Evolutionary conservation across 441 rosid genomes (phyloP), one percentile per base, ranked within the genome.

Genomic region (Gossypium armourianum): DNA sequence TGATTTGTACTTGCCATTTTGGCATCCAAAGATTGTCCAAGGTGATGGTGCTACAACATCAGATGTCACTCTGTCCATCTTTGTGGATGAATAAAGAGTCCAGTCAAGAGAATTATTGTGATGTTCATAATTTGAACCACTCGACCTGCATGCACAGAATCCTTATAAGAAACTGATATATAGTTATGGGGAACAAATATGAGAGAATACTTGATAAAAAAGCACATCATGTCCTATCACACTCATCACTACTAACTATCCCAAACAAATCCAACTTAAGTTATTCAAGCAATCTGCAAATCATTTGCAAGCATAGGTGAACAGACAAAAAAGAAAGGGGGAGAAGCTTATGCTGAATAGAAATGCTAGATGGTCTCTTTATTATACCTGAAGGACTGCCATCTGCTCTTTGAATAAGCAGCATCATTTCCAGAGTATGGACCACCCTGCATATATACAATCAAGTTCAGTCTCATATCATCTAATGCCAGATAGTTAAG

Each of bases 41-140:
- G 97, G 77, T 57, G 99, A 94, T 62, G 99, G 99, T 8, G 97
- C 97, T 80, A 92, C 75, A 74, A 94, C 99, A 83, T 94, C 99
- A 73, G 86, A 79, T 13, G 91, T 86, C 65, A 81, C 81, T 72
- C 84, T 81, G 70, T 90, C 96, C 68, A 85, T 75, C 40, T 76
- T 82, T 16, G 80, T 78, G 19, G 87, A 78, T 8, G 96, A 82
- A 72, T 81, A 79, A 24, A 85, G 83, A 10, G 90, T 91, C 96
- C 98, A 92, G 82, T 92, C 97, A 64, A 87, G 72, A 20, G 94
- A 85, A 65, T 72, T 82, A 43, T 66, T 65, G 57, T 77, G 86
- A 68, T 75, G 75, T 63, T 76, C 83, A 76, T 83, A 77, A 71
- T 70, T 85, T 54, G 92, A 86, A 74, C 90, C 86, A 72, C 84